Base-by-base conservation (phyloP, 768 basidiomycete genomes). In the Boletus rex-veris region DNA sequence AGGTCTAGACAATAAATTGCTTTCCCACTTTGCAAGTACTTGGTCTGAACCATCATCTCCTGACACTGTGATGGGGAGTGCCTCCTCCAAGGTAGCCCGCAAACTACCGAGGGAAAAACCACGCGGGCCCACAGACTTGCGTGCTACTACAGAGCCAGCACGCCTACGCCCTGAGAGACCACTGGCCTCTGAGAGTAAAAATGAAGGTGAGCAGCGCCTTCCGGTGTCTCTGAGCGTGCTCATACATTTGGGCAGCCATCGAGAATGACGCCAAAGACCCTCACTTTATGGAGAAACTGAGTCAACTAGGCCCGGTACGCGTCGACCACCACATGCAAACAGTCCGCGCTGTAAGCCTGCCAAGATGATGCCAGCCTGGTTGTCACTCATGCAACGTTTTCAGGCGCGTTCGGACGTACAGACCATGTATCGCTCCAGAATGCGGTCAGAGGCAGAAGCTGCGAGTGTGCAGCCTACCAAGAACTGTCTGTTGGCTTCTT, bases 191-290 rank as follows among this genome's bases (percentile, higher is more conserved):
- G 82, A 84, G 63, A 76, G 63, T 5, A 82, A 74, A 62, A 75
- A 72, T 47, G 72, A 79, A 71, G 78, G 85, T 79, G 42, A 54
- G 57, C 41, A 39, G 7, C 48, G 15, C 6, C 4, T 38, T 7
- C 8, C 5, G 8, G 37, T n/a, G 7, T 5, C n/a, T 38, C 37
- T n/a, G 15, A 16, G 8, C 37, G 0, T 14, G n/a, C 37, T 18
- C n/a, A 18, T 8, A 15, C 15, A 38, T 18, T 45, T 14, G 54
- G 43, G 50, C 58, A 89, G 88, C 73, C 8, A 83, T 89, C 60
- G 75, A 81, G 50, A 71, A 64, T 49, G 88, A 92, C 59, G 77
- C 81, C n/a, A 75, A 73, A 50, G 89, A 93, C 62, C 86, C 87
- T 2, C 80, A 90, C 26, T 80, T 92, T 47, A 66, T 88, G 60